Conservation (phyloP, 257 asterid genomes). For the Solanum dulcamara region DNA sequence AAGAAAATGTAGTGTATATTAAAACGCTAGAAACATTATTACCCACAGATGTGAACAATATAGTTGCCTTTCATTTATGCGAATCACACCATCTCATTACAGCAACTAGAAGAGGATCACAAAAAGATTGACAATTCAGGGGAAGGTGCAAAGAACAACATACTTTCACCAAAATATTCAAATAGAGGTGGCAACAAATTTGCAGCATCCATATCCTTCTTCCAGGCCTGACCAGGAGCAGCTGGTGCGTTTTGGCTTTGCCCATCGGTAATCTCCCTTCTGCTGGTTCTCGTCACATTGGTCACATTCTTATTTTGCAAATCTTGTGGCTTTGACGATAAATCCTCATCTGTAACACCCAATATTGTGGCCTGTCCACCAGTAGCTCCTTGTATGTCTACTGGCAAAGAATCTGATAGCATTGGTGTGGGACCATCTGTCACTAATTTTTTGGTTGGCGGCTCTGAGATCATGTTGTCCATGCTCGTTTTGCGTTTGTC, state of each 20-base stretch:
- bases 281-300: slow-evolving; percentile 20
- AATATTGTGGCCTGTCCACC: slow-evolving; percentile 25
- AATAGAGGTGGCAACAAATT: slow-evolving; percentile 38
- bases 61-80: not conserved
- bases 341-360: slow-evolving; percentile 21
- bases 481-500: slow-evolving; percentile 71
- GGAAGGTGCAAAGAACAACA: slow-evolving; percentile 55
- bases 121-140: slow-evolving; percentile 53
- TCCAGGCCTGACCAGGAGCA: slow-evolving; percentile 52
- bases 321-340: slow-evolving; percentile 21
- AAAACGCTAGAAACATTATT: not conserved
- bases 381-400: slow-evolving; percentile 35
- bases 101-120: slow-evolving; percentile 13
- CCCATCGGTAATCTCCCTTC: slow-evolving; percentile 26
- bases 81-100: not conserved
- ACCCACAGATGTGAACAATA: not conserved
- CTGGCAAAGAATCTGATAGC: slow-evolving; percentile 20
- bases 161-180: slow-evolving; percentile 77
- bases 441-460: slow-evolving; percentile 55
- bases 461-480: slow-evolving; percentile 66
- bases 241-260: slow-evolving; percentile 39
- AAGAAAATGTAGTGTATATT: not conserved
- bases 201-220: slow-evolving; percentile 36
- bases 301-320: slow-evolving; percentile 27
- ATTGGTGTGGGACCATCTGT: slow-evolving; percentile 36